A percentile compares a stretch with the other conserved stretches of the same genome.
Evolutionary conservation across 2,329 filamentous ascomycete genomes (phyloP).

Genomic region (Xylariaceae sp.): DNA sequence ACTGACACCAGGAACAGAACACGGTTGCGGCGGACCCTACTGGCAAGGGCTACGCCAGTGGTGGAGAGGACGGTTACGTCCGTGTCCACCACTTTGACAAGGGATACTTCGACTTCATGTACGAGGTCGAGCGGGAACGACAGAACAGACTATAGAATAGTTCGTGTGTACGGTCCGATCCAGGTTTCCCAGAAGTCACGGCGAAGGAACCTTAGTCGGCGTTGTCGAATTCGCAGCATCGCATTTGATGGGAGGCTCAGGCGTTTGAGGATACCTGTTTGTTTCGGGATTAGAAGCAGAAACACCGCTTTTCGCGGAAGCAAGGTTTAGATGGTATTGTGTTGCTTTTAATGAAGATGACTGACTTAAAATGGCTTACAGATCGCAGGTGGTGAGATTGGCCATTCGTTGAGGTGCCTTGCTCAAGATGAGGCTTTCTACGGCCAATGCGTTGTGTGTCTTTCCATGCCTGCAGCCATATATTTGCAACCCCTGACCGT

Average conservation of each 20-base stretch:
- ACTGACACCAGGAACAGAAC: conserved; percentile 47
- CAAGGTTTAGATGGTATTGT: conserved; percentile 13
- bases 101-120: conserved; percentile 96
- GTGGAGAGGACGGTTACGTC: conserved; percentile 97
- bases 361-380: conserved; percentile 12
- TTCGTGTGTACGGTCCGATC: neutral
- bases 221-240: conserved; percentile 28
- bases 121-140: conserved; percentile 91
- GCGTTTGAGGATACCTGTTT: conserved; percentile 26
- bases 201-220: conserved; percentile 20
- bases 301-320: conserved; percentile 11
- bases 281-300: conserved; percentile 21
- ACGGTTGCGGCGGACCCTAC: conserved; percentile 90
- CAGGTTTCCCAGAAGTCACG: conserved; percentile 17
- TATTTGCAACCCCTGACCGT: neutral
- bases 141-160: conserved; percentile 33
- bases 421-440: neutral
- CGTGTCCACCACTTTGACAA: conserved; percentile 98
- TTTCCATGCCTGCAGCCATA: neutral
- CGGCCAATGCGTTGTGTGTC: neutral
- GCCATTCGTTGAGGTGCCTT: neutral
- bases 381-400: neutral
- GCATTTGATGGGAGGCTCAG: conserved; percentile 29
- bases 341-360: conserved; percentile 26
- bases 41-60: conserved; percentile 88